Evolutionary conservation across 768 basidiomycete genomes (phyloP).

Genomic region (Cytidiella melzeri): DNA sequence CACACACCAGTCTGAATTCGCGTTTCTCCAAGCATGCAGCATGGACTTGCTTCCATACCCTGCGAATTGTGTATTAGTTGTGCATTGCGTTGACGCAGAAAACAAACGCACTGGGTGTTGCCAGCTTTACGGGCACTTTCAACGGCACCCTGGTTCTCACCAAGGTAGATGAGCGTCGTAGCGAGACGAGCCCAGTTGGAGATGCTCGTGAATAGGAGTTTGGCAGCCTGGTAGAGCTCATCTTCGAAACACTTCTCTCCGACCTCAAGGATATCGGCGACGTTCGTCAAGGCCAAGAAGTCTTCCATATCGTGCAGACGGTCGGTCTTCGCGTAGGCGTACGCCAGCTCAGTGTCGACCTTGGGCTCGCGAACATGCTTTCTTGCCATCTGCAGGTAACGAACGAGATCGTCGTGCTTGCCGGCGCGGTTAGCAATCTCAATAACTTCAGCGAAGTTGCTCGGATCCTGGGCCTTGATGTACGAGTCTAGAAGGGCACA

Average conservation of each 20-base stretch:
- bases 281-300: slow-evolving; percentile 97
- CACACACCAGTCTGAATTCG: slow-evolving; percentile 82
- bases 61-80: too few relatives aligned
- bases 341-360: slow-evolving; percentile 97
- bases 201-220: slow-evolving; percentile 92
- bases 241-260: slow-evolving; percentile 99
- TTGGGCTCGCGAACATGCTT: slow-evolving; percentile 94
- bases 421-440: slow-evolving; percentile 94
- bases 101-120: slow-evolving; percentile 89
- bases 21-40: slow-evolving; percentile 96
- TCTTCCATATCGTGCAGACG: slow-evolving; percentile 99
- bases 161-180: slow-evolving; percentile 96
- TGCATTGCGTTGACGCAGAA: not conserved
- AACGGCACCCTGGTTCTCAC: slow-evolving; percentile 96
- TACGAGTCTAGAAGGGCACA: slow-evolving; percentile 66
- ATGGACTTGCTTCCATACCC: slow-evolving; percentile 99
- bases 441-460: slow-evolving; percentile 91
- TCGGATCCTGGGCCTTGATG: slow-evolving; percentile 93
- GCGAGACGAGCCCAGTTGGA: slow-evolving; percentile 98
- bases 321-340: slow-evolving; percentile 97
- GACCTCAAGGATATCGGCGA: slow-evolving; percentile 92
- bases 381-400: slow-evolving; percentile 97
- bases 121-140: slow-evolving; percentile 99
- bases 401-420: slow-evolving; percentile 89
- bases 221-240: slow-evolving; percentile 94